These are phyloP conservation scores for Maudiozyma serrabonitensis DNA, from an alignment of 805 yeast genomes.

Conservation along the genomic window DNA sequence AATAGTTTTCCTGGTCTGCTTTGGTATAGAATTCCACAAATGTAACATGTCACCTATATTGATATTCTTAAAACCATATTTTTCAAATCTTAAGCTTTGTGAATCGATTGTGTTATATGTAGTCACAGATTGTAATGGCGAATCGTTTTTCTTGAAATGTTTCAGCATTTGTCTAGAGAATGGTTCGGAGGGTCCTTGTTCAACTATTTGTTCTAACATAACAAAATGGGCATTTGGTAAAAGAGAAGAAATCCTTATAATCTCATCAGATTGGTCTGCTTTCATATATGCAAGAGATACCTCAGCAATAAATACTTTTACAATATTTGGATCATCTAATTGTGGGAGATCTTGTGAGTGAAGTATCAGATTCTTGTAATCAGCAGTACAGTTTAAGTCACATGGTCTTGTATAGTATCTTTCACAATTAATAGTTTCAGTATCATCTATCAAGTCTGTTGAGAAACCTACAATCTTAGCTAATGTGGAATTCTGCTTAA, in stretches of 20 bases:
- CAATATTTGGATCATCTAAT: slow-evolving; percentile 21
- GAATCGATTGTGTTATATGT: slow-evolving; percentile 41
- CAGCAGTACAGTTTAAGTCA: slow-evolving; percentile 42
- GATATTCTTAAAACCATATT: slow-evolving; percentile 37
- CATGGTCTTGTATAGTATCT: slow-evolving; percentile 57
- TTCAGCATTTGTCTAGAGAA: slow-evolving; percentile 67
- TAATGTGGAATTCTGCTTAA: slow-evolving; percentile 40
- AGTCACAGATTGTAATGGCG: slow-evolving; percentile 60
- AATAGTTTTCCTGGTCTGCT: slow-evolving; percentile 33
- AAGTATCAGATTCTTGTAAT: slow-evolving; percentile 26
- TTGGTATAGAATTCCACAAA: slow-evolving; percentile 46
- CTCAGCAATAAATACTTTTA: slow-evolving; percentile 64
- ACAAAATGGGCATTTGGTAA: slow-evolving; percentile 49
- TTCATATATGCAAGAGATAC: slow-evolving; percentile 77
- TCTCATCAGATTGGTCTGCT: slow-evolving; percentile 52
- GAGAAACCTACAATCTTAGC: slow-evolving; percentile 34
- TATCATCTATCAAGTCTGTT: slow-evolving; percentile 10
- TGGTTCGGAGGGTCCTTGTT: slow-evolving; percentile 52
- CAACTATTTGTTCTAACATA: slow-evolving; percentile 62
- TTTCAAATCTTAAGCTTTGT: slow-evolving; percentile 42
- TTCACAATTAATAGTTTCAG: slow-evolving; percentile 29
- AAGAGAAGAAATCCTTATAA: slow-evolving; percentile 38
- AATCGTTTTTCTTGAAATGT: slow-evolving; percentile 55
- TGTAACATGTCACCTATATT: slow-evolving; percentile 47
- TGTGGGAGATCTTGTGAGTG: slow-evolving; percentile 4